A percentile compares a stretch with the other conserved stretches of the same genome.
phyloP scores from a whole-genome alignment of 2,329 filamentous ascomycete genomes.

The Eurotiales sp. region DNA sequence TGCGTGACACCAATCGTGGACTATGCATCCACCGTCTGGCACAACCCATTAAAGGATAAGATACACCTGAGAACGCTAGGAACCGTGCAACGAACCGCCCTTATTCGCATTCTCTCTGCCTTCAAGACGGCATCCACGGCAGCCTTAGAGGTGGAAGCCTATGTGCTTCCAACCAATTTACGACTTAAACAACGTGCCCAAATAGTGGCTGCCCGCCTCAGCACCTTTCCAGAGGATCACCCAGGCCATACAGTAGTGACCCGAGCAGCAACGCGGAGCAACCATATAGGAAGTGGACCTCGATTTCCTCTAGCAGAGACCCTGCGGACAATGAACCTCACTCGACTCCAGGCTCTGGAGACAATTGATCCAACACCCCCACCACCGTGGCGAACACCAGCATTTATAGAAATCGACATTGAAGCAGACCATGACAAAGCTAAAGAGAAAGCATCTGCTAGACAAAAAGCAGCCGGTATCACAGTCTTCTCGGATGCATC shows the following conservation, averaged over 20 bases:
- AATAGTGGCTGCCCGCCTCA: conserved; percentile 17
- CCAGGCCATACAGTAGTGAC: conserved; percentile 16
- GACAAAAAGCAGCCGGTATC: background rate
- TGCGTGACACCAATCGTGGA: conserved; percentile 21
- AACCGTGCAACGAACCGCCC: conserved; percentile 19
- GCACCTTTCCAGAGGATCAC: conserved; percentile 20
- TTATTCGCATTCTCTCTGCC: conserved; percentile 21
- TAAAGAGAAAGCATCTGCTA: conserved; percentile 12
- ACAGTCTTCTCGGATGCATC: conserved; percentile 8
- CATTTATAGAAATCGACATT: conserved; percentile 23
- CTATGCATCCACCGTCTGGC: conserved; percentile 22
- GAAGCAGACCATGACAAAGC: conserved; percentile 20
- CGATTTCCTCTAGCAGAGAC: conserved; percentile 19
- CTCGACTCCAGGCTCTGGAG: conserved; percentile 18
- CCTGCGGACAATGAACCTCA: background rate
- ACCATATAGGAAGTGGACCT: conserved; percentile 9
- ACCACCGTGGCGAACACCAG: conserved; percentile 19
- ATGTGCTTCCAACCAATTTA: conserved; percentile 19
- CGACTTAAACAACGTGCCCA: conserved; percentile 17
- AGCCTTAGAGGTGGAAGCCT: conserved; percentile 22
- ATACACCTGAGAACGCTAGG: conserved; percentile 17
- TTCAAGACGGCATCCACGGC: conserved; percentile 20
- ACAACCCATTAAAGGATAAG: conserved; percentile 21
- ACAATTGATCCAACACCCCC: conserved; percentile 21
- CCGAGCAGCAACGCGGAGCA: conserved; percentile 3